Base-by-base conservation (phyloP, 2,329 filamentous ascomycete species). In the Diaporthe longicolla region DNA sequence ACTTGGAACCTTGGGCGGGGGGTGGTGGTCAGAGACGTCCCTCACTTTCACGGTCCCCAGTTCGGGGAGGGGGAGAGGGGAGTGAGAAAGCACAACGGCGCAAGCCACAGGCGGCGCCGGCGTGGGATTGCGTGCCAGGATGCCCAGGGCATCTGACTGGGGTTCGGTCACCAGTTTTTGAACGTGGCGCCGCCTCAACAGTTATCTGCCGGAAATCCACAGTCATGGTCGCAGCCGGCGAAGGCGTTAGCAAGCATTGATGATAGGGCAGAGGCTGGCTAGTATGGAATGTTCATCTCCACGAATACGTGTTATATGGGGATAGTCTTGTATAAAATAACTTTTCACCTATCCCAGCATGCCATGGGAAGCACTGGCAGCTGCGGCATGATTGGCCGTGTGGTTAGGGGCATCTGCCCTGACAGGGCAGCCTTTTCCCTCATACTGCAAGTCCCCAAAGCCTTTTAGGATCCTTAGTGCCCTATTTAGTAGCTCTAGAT, bases 11-110 rank as follows among this genome's bases (percentile, higher is more conserved):
- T 40, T 54, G 48, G 43, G 13, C 24, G 24, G 48, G 32, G 32
- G 45, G 6, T 48, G 63, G 63, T 66, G 63, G 63, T 66, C 63
- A 66, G 63, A 66, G 45, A 26, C 37, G 45, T 10, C 61, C 43
- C 61, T 66, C 45, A 52, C 45, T 7, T n/a, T 24, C 32, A 45
- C 2, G 45, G 29, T 37, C 11, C 19, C 50, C 45, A 52, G 32
- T 11, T n/a, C 17, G 9, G 54, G 11, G 43, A 10, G 43, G 45
- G 40, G 43, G 29, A 37, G 35, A 15, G 40, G 13, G 35, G 11
- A 10, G 35, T 54, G 15, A 68, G 63, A 26, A 40, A 37, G 6
- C 63, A 50, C 32, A 68, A 68, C 63, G 48, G 63, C 32, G n/a
- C 11, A 68, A 68, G 63, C 48, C 63, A 68, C 48, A 54, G 19